A percentile compares a stretch with the other conserved stretches of the same genome.
Conservation (phyloP, 805 yeast species). For the Metschnikowia baotianmanensis region DNA sequence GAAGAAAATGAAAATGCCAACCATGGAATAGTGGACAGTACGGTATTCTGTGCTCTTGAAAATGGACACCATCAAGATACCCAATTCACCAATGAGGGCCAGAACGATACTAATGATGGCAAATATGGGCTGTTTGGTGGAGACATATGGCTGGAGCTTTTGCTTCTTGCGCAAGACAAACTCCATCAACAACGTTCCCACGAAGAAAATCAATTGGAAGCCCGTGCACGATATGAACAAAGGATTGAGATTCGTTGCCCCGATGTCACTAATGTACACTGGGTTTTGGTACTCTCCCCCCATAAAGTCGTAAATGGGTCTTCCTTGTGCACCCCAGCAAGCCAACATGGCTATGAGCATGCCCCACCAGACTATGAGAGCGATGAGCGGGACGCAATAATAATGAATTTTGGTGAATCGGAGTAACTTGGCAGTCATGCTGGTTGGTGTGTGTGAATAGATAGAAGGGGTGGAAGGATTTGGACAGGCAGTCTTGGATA, state of each 20-base stretch:
- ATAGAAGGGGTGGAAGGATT: background rate
- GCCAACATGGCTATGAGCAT: constrained; percentile 79
- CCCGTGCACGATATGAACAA: constrained; percentile 77
- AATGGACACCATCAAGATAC: constrained; percentile 70
- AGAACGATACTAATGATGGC: constrained; percentile 42
- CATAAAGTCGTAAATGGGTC: constrained; percentile 64
- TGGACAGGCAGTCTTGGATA: too few species aligned
- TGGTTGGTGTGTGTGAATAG: background rate
- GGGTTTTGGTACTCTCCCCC: constrained; percentile 40
- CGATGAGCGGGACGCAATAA: constrained; percentile 62
- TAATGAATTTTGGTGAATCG: constrained; percentile 46
- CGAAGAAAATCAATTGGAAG: constrained; percentile 72
- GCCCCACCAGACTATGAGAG: constrained; percentile 81
- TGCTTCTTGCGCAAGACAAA: constrained; percentile 56
- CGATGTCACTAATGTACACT: constrained; percentile 81
- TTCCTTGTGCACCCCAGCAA: constrained; percentile 80
- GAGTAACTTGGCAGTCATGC: constrained; percentile 14
- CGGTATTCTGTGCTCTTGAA: constrained; percentile 62
- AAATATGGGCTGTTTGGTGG: constrained; percentile 40
- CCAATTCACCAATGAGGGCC: constrained; percentile 64
- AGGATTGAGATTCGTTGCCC: constrained; percentile 84
- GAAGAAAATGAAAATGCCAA: constrained; percentile 67
- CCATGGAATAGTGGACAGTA: constrained; percentile 64
- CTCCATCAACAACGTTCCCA: constrained; percentile 62
- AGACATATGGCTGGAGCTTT: constrained; percentile 53